A percentile compares a stretch with the other conserved stretches of the same genome.
Evolutionary conservation across 2,329 filamentous ascomycete genomes (phyloP).

Genomic region (Pestalotiopsis sp.): DNA sequence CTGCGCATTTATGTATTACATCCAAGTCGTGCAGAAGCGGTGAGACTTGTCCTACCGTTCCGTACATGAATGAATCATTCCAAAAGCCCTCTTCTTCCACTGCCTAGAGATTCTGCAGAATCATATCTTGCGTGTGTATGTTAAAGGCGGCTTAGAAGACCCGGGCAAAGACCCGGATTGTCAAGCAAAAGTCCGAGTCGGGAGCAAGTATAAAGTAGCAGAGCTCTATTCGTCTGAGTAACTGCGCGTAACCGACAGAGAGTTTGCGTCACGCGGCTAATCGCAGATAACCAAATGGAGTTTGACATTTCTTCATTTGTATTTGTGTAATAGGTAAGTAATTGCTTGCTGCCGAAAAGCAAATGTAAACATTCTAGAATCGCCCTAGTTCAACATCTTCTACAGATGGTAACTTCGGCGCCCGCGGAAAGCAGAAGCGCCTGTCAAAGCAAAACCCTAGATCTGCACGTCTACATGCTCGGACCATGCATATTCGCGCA

Average conservation of each 20-base stretch:
- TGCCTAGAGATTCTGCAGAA: background rate
- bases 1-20: background rate
- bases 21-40: background rate
- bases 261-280: background rate
- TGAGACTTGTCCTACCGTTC: background rate
- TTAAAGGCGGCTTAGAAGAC: background rate
- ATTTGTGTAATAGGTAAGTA: background rate
- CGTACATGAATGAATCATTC: background rate
- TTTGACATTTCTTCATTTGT: background rate
- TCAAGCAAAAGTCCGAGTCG: background rate
- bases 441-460: background rate
- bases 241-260: background rate
- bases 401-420: background rate
- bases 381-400: background rate
- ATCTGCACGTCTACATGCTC: background rate
- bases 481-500: background rate
- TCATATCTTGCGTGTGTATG: background rate
- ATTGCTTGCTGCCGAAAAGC: background rate
- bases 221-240: too few species aligned
- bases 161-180: background rate
- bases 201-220: too few species aligned
- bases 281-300: background rate
- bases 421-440: background rate
- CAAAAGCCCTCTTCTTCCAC: background rate
- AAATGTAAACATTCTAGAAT: background rate